Evolutionary conservation across 1,139 yeast species (phyloP).

Genomic region (Yamadazyma songkhlaensis): DNA sequence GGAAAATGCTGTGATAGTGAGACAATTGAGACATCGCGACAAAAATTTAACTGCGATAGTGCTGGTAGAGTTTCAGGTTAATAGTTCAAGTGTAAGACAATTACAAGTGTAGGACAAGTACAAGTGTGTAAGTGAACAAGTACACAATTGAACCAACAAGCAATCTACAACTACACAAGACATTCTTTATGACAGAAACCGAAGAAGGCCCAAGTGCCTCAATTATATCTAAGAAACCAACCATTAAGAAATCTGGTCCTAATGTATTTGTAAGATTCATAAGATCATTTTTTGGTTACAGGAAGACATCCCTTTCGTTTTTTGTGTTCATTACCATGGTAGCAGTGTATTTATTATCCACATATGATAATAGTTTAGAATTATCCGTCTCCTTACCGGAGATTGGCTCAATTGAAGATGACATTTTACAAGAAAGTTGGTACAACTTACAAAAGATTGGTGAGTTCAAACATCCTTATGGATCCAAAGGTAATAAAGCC

Average conservation of each 20-base stretch:
- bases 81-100: too few species aligned
- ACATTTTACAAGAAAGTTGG: constrained; percentile 56
- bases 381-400: constrained; percentile 41
- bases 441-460: constrained; percentile 67
- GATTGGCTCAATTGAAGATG: constrained; percentile 27
- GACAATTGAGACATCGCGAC: neutral
- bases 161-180: too few species aligned
- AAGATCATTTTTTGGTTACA: constrained; percentile 48
- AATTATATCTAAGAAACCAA: constrained; percentile 3
- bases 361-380: constrained; percentile 34
- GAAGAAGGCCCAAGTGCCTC: constrained; percentile 7
- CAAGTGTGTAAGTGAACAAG: too few species aligned
- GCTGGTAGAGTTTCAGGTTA: too few species aligned
- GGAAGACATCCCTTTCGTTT: constrained; percentile 57
- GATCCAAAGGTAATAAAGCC: constrained; percentile 69
- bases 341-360: constrained; percentile 27
- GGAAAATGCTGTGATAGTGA: neutral
- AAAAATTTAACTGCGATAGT: neutral
- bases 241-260: constrained; percentile 6
- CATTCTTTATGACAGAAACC: constrained; percentile 8
- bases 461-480: constrained; percentile 68
- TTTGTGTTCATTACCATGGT: constrained; percentile 44
- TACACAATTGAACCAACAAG: too few species aligned
- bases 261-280: constrained; percentile 13
- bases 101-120: too few species aligned